These are phyloP conservation scores for Exophiala alcalophila DNA, from an alignment of 2,329 filamentous ascomycete genomes.

Conservation along the genomic window DNA sequence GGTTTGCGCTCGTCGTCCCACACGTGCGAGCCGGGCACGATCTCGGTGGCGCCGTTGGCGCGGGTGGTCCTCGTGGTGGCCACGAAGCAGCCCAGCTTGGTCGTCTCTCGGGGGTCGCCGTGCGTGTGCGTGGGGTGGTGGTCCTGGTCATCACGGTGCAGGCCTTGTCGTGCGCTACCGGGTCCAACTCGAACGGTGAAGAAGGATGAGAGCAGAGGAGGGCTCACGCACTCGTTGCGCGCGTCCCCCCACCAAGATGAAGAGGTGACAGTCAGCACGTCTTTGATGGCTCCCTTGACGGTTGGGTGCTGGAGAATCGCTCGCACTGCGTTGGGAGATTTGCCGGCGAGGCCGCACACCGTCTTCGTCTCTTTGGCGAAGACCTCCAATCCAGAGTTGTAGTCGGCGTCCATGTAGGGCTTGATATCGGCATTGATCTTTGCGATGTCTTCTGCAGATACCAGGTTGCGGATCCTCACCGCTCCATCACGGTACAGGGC, in stretches of 20 bases:
- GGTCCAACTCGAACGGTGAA: constrained; percentile 9
- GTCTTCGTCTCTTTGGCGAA: constrained; percentile 9
- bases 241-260: constrained; percentile 6
- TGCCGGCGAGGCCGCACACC: constrained; percentile 8
- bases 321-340: constrained; percentile 4
- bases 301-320: constrained; percentile 3
- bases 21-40: background rate
- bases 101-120: constrained; percentile 7
- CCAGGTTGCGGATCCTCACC: background rate
- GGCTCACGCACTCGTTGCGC: constrained; percentile 2
- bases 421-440: constrained; percentile 9
- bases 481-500: constrained; percentile 8
- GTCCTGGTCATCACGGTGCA: constrained; percentile 9
- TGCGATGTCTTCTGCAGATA: background rate
- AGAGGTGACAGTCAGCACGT: constrained; percentile 2
- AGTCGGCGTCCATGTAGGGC: constrained; percentile 8
- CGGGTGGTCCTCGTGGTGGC: background rate
- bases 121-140: constrained; percentile 8
- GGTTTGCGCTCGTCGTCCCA: constrained; percentile 1
- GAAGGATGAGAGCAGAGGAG: constrained; percentile 4
- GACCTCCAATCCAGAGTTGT: constrained; percentile 4
- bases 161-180: constrained; percentile 5
- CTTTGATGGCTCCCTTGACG: constrained; percentile 1
- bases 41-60: background rate
- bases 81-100: constrained; percentile 5